These are phyloP conservation scores for Pelargonium australe DNA, from an alignment of 441 rosid genomes.

Conservation along the genomic window DNA sequence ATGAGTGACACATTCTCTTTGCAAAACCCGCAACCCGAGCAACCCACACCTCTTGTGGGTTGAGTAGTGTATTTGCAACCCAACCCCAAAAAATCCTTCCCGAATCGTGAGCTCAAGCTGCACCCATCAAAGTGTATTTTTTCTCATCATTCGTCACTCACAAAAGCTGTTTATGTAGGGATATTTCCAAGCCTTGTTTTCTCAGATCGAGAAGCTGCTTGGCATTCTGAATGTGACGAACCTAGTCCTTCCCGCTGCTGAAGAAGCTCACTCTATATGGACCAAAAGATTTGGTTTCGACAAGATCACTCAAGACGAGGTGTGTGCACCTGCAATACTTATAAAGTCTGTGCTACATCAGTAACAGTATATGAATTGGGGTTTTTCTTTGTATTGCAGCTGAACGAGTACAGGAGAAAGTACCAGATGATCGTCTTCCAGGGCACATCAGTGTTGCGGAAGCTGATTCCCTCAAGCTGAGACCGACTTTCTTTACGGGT, in stretches of 20 bases:
- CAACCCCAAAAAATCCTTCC: too few species aligned
- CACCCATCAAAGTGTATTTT: too few species aligned
- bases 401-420: slow-evolving; percentile 45
- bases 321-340: slow-evolving; percentile 14
- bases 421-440: slow-evolving; percentile 73
- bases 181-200: slow-evolving; percentile 69
- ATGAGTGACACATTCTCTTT: too few species aligned
- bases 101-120: too few species aligned
- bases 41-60: too few species aligned
- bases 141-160: neutral
- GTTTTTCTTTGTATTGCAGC: slow-evolving; percentile 30
- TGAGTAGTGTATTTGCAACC: too few species aligned
- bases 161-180: slow-evolving; percentile 42
- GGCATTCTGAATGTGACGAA: slow-evolving; percentile 58
- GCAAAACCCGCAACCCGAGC: too few species aligned
- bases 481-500: neutral
- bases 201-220: slow-evolving; percentile 65
- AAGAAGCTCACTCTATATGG: slow-evolving; percentile 85
- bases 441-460: slow-evolving; percentile 78
- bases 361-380: neutral
- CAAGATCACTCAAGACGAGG: slow-evolving; percentile 60
- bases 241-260: slow-evolving; percentile 81
- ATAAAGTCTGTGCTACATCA: neutral
- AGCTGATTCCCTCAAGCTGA: slow-evolving; percentile 37
- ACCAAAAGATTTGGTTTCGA: slow-evolving; percentile 69